Conservation (phyloP, 441 rosid genomes). For the Mallotus japonicus region DNA sequence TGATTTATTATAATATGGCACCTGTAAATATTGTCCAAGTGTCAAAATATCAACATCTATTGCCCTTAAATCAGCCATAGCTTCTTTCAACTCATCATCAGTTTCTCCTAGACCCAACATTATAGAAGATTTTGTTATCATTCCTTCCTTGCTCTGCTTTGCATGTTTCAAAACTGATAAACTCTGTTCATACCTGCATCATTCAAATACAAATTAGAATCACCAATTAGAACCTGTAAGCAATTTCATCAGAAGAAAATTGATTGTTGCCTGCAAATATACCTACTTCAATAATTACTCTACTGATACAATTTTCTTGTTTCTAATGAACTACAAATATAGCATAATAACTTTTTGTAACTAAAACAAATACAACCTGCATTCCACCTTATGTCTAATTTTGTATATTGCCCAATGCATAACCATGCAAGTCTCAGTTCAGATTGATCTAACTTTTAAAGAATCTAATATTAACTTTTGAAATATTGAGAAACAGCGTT, state of each 20-base stretch:
- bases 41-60: slow-evolving; percentile 90
- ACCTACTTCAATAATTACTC: not conserved
- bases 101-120: slow-evolving; percentile 99
- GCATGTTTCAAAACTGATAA: slow-evolving; percentile 82
- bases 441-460: slow-evolving; percentile 1
- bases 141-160: slow-evolving; percentile 72
- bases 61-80: slow-evolving; percentile 90
- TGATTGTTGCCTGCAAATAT: not conserved
- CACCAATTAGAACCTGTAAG: slow-evolving; percentile 10
- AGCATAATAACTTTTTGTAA: too few species aligned
- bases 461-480: not conserved
- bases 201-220: slow-evolving; percentile 21
- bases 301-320: too few species aligned
- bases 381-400: not conserved
- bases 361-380: too few species aligned
- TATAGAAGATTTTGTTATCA: slow-evolving; percentile 89
- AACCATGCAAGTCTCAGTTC: not conserved
- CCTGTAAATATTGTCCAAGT: slow-evolving; percentile 98
- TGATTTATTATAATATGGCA: slow-evolving; percentile 20
- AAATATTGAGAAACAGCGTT: not conserved
- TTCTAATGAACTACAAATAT: too few species aligned
- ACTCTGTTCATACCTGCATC: slow-evolving; percentile 90
- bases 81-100: slow-evolving; percentile 78
- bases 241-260: slow-evolving; percentile 6
- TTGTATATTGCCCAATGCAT: not conserved